phyloP scores from a whole-genome alignment of 2,329 filamentous ascomycete species.

The Ascochyta rabiei region DNA sequence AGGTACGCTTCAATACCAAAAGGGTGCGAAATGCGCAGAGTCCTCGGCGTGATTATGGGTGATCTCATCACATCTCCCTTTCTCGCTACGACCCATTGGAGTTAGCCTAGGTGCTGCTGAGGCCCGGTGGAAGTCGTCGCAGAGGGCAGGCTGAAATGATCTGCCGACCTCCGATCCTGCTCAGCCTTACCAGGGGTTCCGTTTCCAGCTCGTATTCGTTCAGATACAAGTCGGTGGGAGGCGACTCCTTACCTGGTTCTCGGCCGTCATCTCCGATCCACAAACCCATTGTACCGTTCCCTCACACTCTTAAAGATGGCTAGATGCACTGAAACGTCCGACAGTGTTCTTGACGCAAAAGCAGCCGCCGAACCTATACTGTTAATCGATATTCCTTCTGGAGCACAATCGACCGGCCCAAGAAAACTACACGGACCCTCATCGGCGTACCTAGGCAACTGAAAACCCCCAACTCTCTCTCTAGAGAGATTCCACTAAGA shows the following conservation, averaged over 20 bases:
- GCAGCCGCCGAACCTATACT: too few relatives aligned
- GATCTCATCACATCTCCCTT: background rate
- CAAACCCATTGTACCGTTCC: background rate
- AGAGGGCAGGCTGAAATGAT: background rate
- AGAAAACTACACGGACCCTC: too few relatives aligned
- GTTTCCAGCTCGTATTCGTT: background rate
- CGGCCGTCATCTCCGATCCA: background rate
- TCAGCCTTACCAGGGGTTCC: background rate
- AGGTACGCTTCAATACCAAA: background rate
- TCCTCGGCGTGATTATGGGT: too few relatives aligned
- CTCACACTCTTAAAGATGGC: background rate
- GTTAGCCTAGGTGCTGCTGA: background rate
- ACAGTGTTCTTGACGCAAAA: too few relatives aligned
- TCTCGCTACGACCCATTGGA: background rate
- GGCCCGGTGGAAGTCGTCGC: background rate
- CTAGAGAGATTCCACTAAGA: too few relatives aligned
- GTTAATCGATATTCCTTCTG: too few relatives aligned
- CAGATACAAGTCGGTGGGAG: background rate
- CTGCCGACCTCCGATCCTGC: background rate
- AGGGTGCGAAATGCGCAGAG: background rate
- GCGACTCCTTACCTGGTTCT: background rate
- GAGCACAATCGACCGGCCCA: too few relatives aligned
- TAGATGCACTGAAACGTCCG: too few relatives aligned
- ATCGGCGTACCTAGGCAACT: too few relatives aligned
- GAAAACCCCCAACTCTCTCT: too few relatives aligned